Conservation (phyloP, 768 basidiomycete species). For the Serendipita indica region DNA sequence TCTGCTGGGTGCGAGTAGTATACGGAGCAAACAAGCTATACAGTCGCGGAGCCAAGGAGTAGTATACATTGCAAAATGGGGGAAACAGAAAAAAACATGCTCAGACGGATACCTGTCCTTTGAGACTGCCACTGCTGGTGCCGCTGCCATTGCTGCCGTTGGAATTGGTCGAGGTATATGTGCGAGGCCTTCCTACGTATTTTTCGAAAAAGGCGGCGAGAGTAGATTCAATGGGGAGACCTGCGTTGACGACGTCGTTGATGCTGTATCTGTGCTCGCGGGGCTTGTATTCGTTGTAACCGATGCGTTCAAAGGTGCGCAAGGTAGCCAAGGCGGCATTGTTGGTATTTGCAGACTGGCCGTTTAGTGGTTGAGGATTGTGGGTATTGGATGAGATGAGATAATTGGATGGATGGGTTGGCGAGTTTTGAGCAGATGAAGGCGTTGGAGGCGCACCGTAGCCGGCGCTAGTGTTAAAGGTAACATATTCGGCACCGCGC, state of each 20-base stretch:
- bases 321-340: neutral
- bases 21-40: neutral
- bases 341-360: neutral
- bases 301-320: neutral
- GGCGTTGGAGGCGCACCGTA: no score
- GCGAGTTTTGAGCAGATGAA: no score
- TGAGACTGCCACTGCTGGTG: no score
- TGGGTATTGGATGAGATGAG: no score
- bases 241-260: slow-evolving; percentile 8
- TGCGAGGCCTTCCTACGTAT: neutral
- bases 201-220: slow-evolving; percentile 9
- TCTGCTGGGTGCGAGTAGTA: slow-evolving; percentile 5
- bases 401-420: no score
- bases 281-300: slow-evolving; percentile 9
- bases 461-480: slow-evolving; percentile 4
- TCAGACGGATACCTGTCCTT: no score
- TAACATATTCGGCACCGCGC: neutral
- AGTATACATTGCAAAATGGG: neutral
- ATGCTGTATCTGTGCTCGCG: neutral
- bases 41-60: neutral
- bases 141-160: neutral
- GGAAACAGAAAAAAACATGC: no score
- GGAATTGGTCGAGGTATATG: neutral
- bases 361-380: no score
- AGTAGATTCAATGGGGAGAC: slow-evolving; percentile 1